Evolutionary conservation across 176 grass and related monocot species (phyloP).

Genomic region (Puccinellia tenuiflora): DNA sequence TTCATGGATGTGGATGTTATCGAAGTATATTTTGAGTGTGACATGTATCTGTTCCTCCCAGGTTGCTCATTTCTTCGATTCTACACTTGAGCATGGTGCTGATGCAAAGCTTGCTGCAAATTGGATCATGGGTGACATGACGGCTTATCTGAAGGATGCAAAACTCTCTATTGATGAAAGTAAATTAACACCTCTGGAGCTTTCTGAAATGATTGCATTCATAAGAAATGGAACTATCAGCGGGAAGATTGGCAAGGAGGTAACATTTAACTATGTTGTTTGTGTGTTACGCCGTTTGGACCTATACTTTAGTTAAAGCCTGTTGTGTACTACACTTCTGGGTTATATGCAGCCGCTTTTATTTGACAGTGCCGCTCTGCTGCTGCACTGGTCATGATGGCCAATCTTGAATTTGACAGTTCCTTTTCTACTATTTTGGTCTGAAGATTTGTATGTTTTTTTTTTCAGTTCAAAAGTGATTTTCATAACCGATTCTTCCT

Average conservation of each 20-base stretch:
- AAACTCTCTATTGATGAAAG: conserved; percentile 66
- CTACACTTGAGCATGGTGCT: conserved; percentile 66
- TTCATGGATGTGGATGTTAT: neutral
- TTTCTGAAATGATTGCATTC: conserved; percentile 65
- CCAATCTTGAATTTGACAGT: neutral
- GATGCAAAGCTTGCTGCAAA: conserved; percentile 86
- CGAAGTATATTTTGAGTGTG: conserved; percentile 2
- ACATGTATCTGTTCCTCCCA: conserved; percentile 26
- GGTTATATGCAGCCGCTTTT: neutral
- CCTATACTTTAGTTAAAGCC: neutral
- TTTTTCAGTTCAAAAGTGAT: neutral
- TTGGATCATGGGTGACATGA: conserved; percentile 97
- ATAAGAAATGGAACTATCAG: conserved; percentile 92
- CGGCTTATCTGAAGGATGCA: conserved; percentile 92
- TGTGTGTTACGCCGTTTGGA: neutral
- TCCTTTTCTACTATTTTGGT: neutral
- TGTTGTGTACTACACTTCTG: neutral
- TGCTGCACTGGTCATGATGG: neutral
- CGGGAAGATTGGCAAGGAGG: conserved; percentile 97
- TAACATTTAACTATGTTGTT: neutral
- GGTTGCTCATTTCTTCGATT: conserved; percentile 90
- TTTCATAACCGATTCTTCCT: neutral
- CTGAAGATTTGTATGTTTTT: neutral
- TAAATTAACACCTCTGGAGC: conserved; percentile 83
- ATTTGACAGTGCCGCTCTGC: neutral